phyloP scores from a whole-genome alignment of 192 early-diverging fungal species.

The Entophlyctis luteolus region DNA sequence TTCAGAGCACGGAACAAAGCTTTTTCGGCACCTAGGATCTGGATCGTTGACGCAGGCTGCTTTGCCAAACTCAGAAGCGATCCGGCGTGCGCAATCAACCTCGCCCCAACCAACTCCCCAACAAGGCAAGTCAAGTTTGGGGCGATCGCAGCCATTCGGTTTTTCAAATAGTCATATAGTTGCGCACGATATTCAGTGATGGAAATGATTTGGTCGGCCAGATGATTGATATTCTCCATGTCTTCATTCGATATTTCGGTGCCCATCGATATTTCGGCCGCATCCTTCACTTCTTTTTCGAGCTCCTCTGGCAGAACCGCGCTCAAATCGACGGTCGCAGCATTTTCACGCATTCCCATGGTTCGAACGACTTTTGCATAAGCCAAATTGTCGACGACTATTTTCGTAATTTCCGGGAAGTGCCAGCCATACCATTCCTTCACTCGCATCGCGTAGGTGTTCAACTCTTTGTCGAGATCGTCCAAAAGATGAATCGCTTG shows the following conservation, averaged over 20 bases:
- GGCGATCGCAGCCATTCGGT: constrained; percentile 78
- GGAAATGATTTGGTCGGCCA: constrained; percentile 94
- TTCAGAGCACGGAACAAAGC: constrained; percentile 97
- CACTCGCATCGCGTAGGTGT: constrained; percentile 94
- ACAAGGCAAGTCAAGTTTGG: constrained; percentile 77
- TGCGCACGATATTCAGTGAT: constrained; percentile 92
- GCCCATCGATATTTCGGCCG: constrained; percentile 98
- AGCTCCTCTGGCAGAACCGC: constrained; percentile 87
- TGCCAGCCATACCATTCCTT: constrained; percentile 99
- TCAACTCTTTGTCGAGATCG: constrained; percentile 97
- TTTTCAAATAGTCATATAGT: constrained; percentile 95
- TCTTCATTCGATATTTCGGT: constrained; percentile 96
- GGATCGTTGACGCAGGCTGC: constrained; percentile 94
- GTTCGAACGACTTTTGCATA: constrained; percentile 86
- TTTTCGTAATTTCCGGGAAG: constrained; percentile 97
- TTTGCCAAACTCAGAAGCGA: constrained; percentile 95
- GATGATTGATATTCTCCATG: constrained; percentile 88
- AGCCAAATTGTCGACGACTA: constrained; percentile 91
- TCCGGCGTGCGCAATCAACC: constrained; percentile 93
- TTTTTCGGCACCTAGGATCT: constrained; percentile 98
- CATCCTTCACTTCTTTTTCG: constrained; percentile 88
- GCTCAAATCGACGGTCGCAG: constrained; percentile 71
- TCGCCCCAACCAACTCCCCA: constrained; percentile 94
- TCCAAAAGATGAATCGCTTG: constrained; percentile 96
- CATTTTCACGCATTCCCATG: constrained; percentile 87